These are phyloP conservation scores for Chlamydomonas asymmetrica DNA, from an alignment of 139 green algal genomes.

Conservation along the genomic window DNA sequence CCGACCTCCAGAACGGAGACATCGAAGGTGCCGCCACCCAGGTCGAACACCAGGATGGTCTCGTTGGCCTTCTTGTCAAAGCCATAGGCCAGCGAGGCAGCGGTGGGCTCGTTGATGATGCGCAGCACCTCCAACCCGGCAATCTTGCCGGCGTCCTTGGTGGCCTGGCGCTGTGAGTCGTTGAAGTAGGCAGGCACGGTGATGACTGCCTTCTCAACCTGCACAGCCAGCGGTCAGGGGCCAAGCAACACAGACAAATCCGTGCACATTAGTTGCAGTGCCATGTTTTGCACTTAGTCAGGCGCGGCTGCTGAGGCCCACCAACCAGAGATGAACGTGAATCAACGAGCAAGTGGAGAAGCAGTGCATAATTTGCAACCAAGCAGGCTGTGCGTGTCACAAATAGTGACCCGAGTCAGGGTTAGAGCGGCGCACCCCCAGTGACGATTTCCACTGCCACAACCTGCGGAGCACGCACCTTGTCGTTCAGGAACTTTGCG, in stretches of 20 bases:
- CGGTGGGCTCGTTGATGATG: slow-evolving; percentile 99
- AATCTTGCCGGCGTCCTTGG: slow-evolving; percentile 86
- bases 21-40: slow-evolving; percentile 99
- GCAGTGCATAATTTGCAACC: too few species aligned
- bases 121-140: slow-evolving; percentile 96
- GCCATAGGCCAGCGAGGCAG: slow-evolving; percentile 96
- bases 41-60: slow-evolving; percentile 99
- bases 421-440: too few species aligned
- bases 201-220: slow-evolving; percentile 94
- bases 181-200: slow-evolving; percentile 99
- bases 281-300: too few species aligned
- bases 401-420: too few species aligned
- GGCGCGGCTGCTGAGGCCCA: too few species aligned
- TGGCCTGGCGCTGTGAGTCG: slow-evolving; percentile 92
- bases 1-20: slow-evolving; percentile 96
- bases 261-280: too few species aligned
- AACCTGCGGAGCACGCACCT: slow-evolving; percentile 1
- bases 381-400: too few species aligned
- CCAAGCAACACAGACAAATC: too few species aligned
- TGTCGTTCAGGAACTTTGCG: slow-evolving; percentile 85
- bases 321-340: too few species aligned
- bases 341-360: too few species aligned
- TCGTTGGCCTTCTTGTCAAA: slow-evolving; percentile 98
- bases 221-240: not conserved
- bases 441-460: not conserved